Conservation (phyloP, 2,329 filamentous ascomycete species). For the Purpureocillium takamizusanense region DNA sequence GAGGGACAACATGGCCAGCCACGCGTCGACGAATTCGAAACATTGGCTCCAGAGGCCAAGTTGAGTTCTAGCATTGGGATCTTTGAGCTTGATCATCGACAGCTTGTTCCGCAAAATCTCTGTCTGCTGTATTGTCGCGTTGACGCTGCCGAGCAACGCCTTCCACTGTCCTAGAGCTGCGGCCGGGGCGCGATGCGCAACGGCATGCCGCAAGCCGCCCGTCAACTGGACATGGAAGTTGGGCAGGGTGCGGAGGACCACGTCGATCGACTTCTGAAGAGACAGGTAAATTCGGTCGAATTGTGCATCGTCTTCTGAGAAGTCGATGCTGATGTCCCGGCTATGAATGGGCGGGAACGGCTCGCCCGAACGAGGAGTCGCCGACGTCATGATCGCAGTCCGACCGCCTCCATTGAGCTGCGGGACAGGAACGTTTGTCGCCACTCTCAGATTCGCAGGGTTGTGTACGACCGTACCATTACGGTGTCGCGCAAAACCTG, state of each 20-base stretch:
- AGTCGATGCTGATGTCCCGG: constrained; percentile 44
- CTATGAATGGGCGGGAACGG: constrained; percentile 56
- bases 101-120: constrained; percentile 65
- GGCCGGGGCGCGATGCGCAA: constrained; percentile 49
- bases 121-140: constrained; percentile 61
- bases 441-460: constrained; percentile 44
- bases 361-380: constrained; percentile 76
- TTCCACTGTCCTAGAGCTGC: constrained; percentile 58
- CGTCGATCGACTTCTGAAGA: constrained; percentile 62
- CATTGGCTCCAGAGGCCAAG: constrained; percentile 59
- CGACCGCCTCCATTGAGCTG: constrained; percentile 41
- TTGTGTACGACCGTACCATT: constrained; percentile 35
- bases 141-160: constrained; percentile 62
- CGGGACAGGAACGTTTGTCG: constrained; percentile 40
- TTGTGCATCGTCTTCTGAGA: constrained; percentile 65
- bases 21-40: constrained; percentile 63
- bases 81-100: constrained; percentile 74
- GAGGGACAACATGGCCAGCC: constrained; percentile 54
- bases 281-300: constrained; percentile 80
- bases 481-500: constrained; percentile 20
- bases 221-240: constrained; percentile 58
- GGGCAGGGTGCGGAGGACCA: constrained; percentile 64
- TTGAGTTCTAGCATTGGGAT: constrained; percentile 63
- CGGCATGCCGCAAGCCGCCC: constrained; percentile 53
- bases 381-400: constrained; percentile 43